Evolutionary conservation across 2,329 filamentous ascomycete genomes (phyloP), one percentile per base, ranked within the genome.

Genomic region (Beauveria asiatica): DNA sequence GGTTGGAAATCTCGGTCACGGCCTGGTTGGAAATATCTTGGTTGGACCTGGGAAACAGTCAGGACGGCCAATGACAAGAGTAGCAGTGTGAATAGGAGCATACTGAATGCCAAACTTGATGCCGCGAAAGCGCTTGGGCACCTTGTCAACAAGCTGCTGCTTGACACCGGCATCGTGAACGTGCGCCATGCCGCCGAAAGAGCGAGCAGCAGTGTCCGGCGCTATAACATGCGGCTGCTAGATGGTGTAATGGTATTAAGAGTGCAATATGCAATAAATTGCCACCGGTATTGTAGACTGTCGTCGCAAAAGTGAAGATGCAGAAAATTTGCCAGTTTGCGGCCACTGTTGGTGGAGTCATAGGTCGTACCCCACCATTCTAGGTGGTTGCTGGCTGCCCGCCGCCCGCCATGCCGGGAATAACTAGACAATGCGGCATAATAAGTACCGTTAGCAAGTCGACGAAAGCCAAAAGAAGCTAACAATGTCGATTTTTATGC

Each of bases 11-110:
- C 75, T 97, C 92, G 65, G 97, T 83, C 61, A 97, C 92, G 64
- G 89, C 92, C 75, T 99, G 94, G 70, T 93, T 95, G 67, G 96
- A 89, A 66, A 97, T 96, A 70, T 97, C 91, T 71, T 96, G 89
- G 68, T 90, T 92, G 27, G 92, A 96, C 70, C 89, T 92, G 64
- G 19, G 57, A 54, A 44, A 19, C 9, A 16, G 42, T 41, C 19
- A 55, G 48, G 1, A 37, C n/a, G 13, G 11, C 23, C 19, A 13
- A n/a, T 25, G 16, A 30, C 11, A 5, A 23, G 10, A 61, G 49
- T 16, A 54, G 50, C 13, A 25, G 5, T 19, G 4, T 41, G 33
- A 16, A 39, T 16, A 19, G 23, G 39, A 39, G 21, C 46, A 23
- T 56, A 57, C 86, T 96, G 85, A 64, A 97, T 90, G 70, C 93